Conservation (phyloP, 805 yeast genomes). For the Starmera quercuum region DNA sequence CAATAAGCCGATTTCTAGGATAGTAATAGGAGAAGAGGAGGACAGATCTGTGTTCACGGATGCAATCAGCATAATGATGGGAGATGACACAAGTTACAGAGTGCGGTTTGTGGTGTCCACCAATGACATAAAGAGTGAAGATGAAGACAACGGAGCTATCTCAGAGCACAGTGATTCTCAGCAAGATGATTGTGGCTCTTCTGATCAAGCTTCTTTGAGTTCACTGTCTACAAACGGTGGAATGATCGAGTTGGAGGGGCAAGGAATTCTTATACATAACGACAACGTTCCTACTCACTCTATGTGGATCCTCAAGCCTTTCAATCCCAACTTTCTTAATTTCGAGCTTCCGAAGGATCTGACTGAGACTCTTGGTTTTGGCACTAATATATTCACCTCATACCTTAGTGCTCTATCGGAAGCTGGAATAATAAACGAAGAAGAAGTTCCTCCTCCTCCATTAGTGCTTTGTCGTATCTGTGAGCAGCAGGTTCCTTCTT, state of each 20-base stretch:
- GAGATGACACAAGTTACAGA: slow-evolving; percentile 70
- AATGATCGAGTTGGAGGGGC: slow-evolving; percentile 78
- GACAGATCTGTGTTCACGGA: slow-evolving; percentile 63
- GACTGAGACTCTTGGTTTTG: slow-evolving; percentile 78
- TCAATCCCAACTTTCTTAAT: slow-evolving; percentile 53
- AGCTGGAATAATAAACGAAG: slow-evolving; percentile 54
- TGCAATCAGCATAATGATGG: slow-evolving; percentile 63
- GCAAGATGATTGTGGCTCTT: slow-evolving; percentile 2
- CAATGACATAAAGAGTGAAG: slow-evolving; percentile 21
- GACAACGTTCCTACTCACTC: slow-evolving; percentile 63
- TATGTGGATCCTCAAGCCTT: slow-evolving; percentile 89
- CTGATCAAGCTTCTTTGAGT: slow-evolving; percentile 26
- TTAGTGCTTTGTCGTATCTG: slow-evolving; percentile 86
- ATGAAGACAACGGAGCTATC: slow-evolving; percentile 9
- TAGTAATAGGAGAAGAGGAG: slow-evolving; percentile 56
- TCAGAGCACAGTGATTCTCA: too few relatives aligned
- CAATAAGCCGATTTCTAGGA: slow-evolving; percentile 47
- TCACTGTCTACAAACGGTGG: slow-evolving; percentile 50
- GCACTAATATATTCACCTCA: slow-evolving; percentile 74
- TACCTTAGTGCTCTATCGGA: slow-evolving; percentile 62
- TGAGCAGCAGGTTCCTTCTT: slow-evolving; percentile 82
- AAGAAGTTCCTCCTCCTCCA: slow-evolving; percentile 68
- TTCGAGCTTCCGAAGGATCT: slow-evolving; percentile 65
- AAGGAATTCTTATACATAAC: slow-evolving; percentile 79
- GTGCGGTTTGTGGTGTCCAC: slow-evolving; percentile 58